phyloP scores from a whole-genome alignment of 2,329 filamentous ascomycete species.

The Penicillium sp. region DNA sequence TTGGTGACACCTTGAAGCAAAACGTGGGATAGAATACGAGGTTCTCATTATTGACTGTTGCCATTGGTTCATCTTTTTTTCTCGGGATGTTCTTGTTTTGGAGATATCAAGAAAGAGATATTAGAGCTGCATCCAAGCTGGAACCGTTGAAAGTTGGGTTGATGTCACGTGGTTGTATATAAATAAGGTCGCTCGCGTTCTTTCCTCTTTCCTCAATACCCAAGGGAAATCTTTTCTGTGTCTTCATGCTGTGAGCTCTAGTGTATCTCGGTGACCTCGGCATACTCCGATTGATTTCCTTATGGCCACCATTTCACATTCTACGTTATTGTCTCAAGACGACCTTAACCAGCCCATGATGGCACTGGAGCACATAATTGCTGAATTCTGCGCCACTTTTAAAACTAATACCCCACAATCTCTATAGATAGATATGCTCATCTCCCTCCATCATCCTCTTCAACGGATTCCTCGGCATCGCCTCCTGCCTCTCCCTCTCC shows the following conservation, averaged over 20 bases:
- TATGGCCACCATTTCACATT: neutral
- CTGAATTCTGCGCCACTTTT: neutral
- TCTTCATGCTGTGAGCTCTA: neutral
- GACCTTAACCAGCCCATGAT: neutral
- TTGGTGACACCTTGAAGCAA: conserved; percentile 60
- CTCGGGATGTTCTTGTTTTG: neutral
- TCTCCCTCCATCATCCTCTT: conserved; percentile 48
- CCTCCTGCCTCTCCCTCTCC: conserved; percentile 39
- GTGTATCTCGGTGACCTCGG: neutral
- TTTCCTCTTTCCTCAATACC: neutral
- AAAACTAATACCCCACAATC: neutral
- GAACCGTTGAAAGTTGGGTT: neutral
- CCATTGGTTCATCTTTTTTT: conserved; percentile 30
- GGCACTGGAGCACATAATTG: neutral
- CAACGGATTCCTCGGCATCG: conserved; percentile 43
- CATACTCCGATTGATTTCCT: neutral
- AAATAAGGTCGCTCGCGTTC: neutral
- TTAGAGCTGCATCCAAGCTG: neutral
- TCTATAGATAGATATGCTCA: conserved; percentile 13
- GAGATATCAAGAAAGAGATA: neutral
- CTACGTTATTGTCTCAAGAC: neutral
- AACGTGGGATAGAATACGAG: conserved; percentile 56
- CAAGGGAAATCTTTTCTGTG: neutral
- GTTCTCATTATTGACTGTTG: conserved; percentile 22
- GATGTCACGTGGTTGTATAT: conserved; percentile 5